Evolutionary conservation across 176 grass and related monocot species (phyloP), one percentile per base, ranked within the genome.

Genomic region (Eragrostis nindensis): DNA sequence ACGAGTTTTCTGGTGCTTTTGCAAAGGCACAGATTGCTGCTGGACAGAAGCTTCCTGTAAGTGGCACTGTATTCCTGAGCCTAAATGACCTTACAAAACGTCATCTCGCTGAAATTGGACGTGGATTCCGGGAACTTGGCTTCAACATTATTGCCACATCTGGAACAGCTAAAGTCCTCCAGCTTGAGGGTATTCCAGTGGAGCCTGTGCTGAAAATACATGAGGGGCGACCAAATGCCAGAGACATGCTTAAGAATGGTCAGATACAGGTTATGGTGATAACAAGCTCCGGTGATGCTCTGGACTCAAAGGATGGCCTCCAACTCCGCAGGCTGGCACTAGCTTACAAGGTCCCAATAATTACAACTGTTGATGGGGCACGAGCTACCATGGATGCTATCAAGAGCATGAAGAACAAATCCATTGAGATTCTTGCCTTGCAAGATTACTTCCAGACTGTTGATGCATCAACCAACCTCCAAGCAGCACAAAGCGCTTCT

Each of bases 1-100:
- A 85, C 21, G 91, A 91, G 42, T 96, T 96, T 71, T 90, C 93
- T 73, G 59, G 94, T 46, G 97, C 97, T 43, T 99, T 99, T 84
- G 97, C 93, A 0, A 99, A 99, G 75, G 97, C 97, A 27, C 97
- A 99, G 73, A 93, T 99, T 89, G 97, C 97, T 64, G 97, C 97
- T 60, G 97, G 97, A 75, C 97, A 99, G 87, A 92, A 90, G 69
- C 87, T 99, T 25, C 69, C 93, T 44, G n/a, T 79, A 71, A 84
- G 73, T 44, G 97, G 97, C 48, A 92, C 89, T 26, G 89, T 90
- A 19, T 99, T 99, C 84, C 76, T 99, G 63, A 99, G 97, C 66
- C 80, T 99, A 8, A 99, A 96, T 10, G 97, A 99, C 74, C 77
- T 89, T 73, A 99, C 97, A 5, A 99, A 99, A 30, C 89, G 77